phyloP scores from a whole-genome alignment of 169 alveolate genomes.

The Prorocentrum cordatum region DNA sequence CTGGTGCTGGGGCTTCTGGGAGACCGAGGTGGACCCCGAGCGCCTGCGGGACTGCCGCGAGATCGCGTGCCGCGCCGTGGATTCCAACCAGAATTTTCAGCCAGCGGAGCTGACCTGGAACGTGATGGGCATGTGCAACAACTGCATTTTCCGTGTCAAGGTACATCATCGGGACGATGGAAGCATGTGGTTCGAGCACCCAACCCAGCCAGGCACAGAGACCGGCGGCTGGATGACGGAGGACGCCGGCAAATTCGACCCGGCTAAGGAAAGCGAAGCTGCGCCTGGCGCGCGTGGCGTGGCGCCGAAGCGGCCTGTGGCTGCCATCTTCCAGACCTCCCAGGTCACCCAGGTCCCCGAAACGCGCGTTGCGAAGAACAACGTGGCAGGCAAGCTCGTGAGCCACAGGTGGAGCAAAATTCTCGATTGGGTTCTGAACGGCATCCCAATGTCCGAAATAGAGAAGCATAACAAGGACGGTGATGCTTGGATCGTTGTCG shows the following conservation, averaged over 20 bases:
- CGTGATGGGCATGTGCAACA: conserved; percentile 62
- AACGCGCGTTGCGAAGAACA: neutral
- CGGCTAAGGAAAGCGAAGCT: neutral
- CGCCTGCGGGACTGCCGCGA: neutral
- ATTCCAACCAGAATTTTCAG: conserved; percentile 38
- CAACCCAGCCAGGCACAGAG: conserved; percentile 18
- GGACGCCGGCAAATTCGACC: conserved; percentile 2
- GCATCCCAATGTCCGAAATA: conserved; percentile 21
- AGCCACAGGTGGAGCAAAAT: neutral
- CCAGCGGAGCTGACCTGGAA: conserved; percentile 44
- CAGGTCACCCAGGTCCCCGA: neutral
- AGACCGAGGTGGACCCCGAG: conserved; percentile 25
- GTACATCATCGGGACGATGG: conserved; percentile 6
- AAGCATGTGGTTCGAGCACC: conserved; percentile 32
- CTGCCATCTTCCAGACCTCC: conserved; percentile 7
- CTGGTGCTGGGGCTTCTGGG: conserved; percentile 66
- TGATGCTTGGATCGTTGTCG: conserved; percentile 16
- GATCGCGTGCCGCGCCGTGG: conserved; percentile 47
- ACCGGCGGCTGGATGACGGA: conserved; percentile 45
- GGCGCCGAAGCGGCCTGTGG: conserved; percentile 24
- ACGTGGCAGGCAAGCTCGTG: conserved; percentile 1
- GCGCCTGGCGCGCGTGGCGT: conserved; percentile 11
- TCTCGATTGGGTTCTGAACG: neutral
- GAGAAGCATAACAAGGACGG: conserved; percentile 4
- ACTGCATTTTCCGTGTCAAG: conserved; percentile 38